Conservation (phyloP, 2,329 filamentous ascomycete species). For the Claviceps sp. region DNA sequence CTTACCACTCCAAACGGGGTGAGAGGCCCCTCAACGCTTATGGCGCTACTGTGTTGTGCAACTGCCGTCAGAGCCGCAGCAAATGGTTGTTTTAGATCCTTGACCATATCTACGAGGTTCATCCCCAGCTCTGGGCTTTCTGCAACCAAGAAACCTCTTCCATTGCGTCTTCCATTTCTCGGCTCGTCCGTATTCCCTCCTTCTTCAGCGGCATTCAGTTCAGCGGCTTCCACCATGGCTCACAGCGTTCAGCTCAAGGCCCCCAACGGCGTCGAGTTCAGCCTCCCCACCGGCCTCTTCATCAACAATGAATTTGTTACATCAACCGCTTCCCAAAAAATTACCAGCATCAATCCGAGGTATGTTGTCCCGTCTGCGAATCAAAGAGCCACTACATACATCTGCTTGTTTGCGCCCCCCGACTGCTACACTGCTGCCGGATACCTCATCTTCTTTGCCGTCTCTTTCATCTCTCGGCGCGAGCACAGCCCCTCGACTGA, state of each 20-base stretch:
- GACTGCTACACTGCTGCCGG: too few species aligned
- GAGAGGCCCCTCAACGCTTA: too few species aligned
- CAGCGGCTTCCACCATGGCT: background rate
- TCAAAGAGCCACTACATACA: background rate
- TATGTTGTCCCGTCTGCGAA: slow-evolving; percentile 8
- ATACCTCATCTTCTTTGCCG: background rate
- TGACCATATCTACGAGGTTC: too few species aligned
- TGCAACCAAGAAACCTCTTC: background rate
- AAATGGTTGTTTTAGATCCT: too few species aligned
- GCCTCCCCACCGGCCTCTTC: slow-evolving; percentile 56
- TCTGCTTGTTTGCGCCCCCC: background rate
- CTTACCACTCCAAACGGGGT: too few species aligned
- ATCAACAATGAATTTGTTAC: slow-evolving; percentile 66
- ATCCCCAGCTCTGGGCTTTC: too few species aligned
- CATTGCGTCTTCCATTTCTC: background rate
- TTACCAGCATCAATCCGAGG: slow-evolving; percentile 46
- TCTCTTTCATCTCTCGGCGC: background rate
- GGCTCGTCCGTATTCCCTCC: background rate
- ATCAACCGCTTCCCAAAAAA: slow-evolving; percentile 40
- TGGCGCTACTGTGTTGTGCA: too few species aligned
- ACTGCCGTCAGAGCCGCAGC: too few species aligned
- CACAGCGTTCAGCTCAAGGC: slow-evolving; percentile 16
- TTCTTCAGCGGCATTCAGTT: background rate
- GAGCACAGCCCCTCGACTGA: background rate
- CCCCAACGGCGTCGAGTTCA: slow-evolving; percentile 52